phyloP scores from a whole-genome alignment of 2,329 filamentous ascomycete genomes.

The Emydomyces testavorans region DNA sequence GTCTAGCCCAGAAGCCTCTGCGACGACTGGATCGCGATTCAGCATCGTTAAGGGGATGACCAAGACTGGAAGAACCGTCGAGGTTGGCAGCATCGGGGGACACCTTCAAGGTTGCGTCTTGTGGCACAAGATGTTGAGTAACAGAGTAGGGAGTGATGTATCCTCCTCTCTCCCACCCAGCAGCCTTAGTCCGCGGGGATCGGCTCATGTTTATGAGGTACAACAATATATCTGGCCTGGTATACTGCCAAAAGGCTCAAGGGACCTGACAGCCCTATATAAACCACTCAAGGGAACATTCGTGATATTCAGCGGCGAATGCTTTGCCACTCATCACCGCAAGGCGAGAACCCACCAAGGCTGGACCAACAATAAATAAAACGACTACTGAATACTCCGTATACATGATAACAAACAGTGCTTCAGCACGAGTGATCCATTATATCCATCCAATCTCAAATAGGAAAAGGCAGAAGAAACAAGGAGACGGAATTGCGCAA shows the following conservation, averaged over 20 bases:
- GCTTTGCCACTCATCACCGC: background rate
- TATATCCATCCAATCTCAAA: background rate
- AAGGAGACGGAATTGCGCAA: background rate
- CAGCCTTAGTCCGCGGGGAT: background rate
- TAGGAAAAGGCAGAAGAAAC: background rate
- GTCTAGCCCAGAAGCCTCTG: slow-evolving; percentile 1
- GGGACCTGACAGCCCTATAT: background rate
- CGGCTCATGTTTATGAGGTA: slow-evolving; percentile 3
- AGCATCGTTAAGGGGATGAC: background rate
- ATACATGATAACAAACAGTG: too few species aligned
- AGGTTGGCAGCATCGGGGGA: background rate
- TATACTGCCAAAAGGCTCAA: background rate
- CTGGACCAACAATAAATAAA: background rate
- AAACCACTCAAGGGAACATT: too few species aligned
- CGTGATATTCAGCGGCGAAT: too few species aligned
- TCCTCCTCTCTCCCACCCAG: slow-evolving; percentile 5
- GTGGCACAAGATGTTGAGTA: slow-evolving; percentile 5
- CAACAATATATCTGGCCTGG: too few species aligned
- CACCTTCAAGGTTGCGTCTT: background rate
- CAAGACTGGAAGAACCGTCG: background rate
- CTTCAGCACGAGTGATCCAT: too few species aligned
- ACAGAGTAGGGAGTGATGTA: slow-evolving; percentile 3
- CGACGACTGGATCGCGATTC: slow-evolving; percentile 4
- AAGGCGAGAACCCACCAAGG: background rate
- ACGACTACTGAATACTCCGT: too few species aligned